Percentiles rank a stretch among this genome's conserved stretches.
Evolutionary conservation across 257 asterid species (phyloP).

Genomic region (Nemophila menziesii): DNA sequence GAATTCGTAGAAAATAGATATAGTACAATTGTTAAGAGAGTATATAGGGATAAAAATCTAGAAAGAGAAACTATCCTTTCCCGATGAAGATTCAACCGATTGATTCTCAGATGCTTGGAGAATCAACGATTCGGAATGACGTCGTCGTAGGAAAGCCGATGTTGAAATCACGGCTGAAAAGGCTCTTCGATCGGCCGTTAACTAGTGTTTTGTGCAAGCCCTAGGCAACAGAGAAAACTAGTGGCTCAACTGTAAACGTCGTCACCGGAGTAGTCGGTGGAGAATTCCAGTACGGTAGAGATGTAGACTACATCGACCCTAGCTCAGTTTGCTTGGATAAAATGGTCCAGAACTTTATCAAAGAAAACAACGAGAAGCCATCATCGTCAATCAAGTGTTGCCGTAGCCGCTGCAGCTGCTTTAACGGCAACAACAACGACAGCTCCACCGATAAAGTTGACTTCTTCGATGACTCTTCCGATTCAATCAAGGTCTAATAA

Average conservation of each 20-base stretch:
- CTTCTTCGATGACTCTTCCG: constrained; percentile 19
- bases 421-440: constrained; percentile 72
- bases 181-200: constrained; percentile 87
- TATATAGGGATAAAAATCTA: no score
- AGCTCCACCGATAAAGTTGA: constrained; percentile 86
- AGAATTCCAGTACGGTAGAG: no score
- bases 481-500: constrained; percentile 20
- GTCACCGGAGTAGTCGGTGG: no score
- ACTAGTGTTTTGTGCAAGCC: constrained; percentile 49
- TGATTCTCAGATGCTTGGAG: constrained; percentile 23
- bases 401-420: constrained; percentile 79
- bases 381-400: constrained; percentile 38
- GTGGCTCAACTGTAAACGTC: no score
- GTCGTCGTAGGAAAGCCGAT: constrained; percentile 17
- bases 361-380: constrained; percentile 51
- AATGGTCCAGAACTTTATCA: constrained; percentile 79
- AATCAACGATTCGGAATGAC: constrained; percentile 7
- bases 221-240: constrained; percentile 29
- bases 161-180: constrained; percentile 55
- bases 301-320: constrained; percentile 46
- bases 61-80: no score
- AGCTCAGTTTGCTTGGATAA: constrained; percentile 73
- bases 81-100: constrained; percentile 86
- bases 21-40: no score
- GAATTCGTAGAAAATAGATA: no score